Evolutionary conservation across 768 basidiomycete species (phyloP).

Genomic region (Brasilioporus rufonigricans): DNA sequence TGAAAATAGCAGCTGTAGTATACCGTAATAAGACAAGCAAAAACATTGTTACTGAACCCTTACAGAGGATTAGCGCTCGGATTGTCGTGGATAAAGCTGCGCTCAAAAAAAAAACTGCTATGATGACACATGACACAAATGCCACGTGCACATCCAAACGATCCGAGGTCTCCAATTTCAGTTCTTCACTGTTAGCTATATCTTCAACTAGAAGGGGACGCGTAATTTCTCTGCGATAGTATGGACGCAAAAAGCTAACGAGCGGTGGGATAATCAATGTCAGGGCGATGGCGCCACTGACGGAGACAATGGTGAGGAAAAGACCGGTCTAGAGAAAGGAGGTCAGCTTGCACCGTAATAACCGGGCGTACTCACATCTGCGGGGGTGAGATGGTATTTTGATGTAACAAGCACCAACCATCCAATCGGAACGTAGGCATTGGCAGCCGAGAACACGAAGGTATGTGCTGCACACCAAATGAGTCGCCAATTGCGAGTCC

Average conservation of each 20-base stretch:
- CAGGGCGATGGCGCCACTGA: conserved; percentile 15
- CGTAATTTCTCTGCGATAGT: conserved; percentile 25
- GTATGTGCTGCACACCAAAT: conserved; percentile 27
- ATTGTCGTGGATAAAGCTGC: conserved; percentile 12
- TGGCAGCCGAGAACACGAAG: conserved; percentile 18
- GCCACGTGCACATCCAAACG: conserved; percentile 30
- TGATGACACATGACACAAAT: conserved; percentile 19
- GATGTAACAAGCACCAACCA: conserved; percentile 26
- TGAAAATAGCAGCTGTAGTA: conserved; percentile 11
- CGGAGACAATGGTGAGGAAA: conserved; percentile 12
- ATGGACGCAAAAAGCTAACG: conserved; percentile 23
- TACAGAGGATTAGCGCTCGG: conserved; percentile 14
- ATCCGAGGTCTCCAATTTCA: conserved; percentile 19
- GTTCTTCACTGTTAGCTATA: neutral
- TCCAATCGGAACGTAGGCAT: conserved; percentile 4
- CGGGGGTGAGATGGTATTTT: conserved; percentile 27
- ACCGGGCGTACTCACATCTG: conserved; percentile 13
- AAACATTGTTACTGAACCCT: neutral
- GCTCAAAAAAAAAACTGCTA: conserved; percentile 9
- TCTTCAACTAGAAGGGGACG: neutral
- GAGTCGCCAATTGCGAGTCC: conserved; percentile 30
- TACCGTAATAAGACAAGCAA: neutral
- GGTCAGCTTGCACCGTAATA: neutral
- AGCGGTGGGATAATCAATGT: conserved; percentile 21
- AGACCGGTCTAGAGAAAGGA: conserved; percentile 25